These are phyloP conservation scores for Penicillium brevicompactum DNA, from an alignment of 2,329 filamentous ascomycete species.

Conservation along the genomic window DNA sequence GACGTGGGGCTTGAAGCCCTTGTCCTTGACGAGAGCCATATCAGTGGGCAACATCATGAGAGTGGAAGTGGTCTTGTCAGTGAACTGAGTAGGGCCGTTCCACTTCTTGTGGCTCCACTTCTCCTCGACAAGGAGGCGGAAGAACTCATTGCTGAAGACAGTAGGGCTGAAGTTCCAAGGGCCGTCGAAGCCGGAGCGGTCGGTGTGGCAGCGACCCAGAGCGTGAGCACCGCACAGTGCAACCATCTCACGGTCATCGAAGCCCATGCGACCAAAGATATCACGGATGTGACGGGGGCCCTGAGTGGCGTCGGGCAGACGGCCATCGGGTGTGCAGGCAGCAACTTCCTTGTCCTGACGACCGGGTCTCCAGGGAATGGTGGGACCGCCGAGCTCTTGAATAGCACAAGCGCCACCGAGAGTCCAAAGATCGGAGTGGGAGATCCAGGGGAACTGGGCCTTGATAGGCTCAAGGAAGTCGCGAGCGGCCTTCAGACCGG, in stretches of 20 bases:
- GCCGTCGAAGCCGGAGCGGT: slow-evolving; percentile 84
- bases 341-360: slow-evolving; percentile 76
- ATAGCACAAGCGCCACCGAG: slow-evolving; percentile 81
- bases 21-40: slow-evolving; percentile 83
- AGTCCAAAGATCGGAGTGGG: slow-evolving; percentile 96
- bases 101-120: slow-evolving; percentile 93
- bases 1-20: slow-evolving; percentile 76
- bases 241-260: slow-evolving; percentile 95
- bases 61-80: slow-evolving; percentile 82
- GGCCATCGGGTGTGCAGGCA: slow-evolving; percentile 91
- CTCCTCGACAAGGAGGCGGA: slow-evolving; percentile 80
- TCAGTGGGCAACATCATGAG: slow-evolving; percentile 98
- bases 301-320: slow-evolving; percentile 80
- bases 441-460: slow-evolving; percentile 90
- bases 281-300: slow-evolving; percentile 78
- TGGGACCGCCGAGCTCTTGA: slow-evolving; percentile 92
- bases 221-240: slow-evolving; percentile 84
- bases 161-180: slow-evolving; percentile 93
- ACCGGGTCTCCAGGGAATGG: slow-evolving; percentile 85
- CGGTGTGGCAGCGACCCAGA: slow-evolving; percentile 84
- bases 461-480: slow-evolving; percentile 94
- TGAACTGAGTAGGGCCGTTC: slow-evolving; percentile 87
- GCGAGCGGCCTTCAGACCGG: slow-evolving; percentile 80
- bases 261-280: slow-evolving; percentile 97
- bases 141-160: slow-evolving; percentile 93